Conservation (phyloP, 106 monocot genomes). For the Acorus gramineus region DNA sequence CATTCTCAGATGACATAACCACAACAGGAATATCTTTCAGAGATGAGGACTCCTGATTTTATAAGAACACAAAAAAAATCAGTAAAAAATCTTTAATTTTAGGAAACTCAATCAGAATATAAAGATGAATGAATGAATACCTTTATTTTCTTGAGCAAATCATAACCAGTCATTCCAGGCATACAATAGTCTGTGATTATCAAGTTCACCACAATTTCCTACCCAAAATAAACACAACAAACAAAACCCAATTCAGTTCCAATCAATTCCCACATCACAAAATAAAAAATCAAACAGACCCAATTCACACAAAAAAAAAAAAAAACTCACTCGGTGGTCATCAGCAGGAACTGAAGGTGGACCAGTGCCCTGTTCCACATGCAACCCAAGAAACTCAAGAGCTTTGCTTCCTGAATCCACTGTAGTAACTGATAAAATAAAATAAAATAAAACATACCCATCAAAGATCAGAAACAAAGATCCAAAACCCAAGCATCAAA, state of each 20-base stretch:
- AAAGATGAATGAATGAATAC: slow-evolving; percentile 8
- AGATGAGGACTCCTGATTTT: slow-evolving; percentile 45
- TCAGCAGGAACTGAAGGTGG: slow-evolving; percentile 5
- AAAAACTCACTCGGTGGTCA: background rate
- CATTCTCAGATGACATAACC: slow-evolving; percentile 90
- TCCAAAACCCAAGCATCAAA: background rate
- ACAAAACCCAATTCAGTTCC: background rate
- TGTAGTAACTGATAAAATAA: slow-evolving; percentile 29
- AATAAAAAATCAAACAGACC: background rate
- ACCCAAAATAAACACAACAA: background rate
- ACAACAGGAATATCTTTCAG: slow-evolving; percentile 85
- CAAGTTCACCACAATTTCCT: slow-evolving; percentile 76
- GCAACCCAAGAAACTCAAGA: slow-evolving; percentile 49
- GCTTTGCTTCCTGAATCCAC: slow-evolving; percentile 74
- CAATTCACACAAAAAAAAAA: background rate
- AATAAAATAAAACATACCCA: background rate
- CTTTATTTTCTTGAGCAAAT: slow-evolving; percentile 87
- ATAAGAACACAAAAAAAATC: slow-evolving; percentile 2
- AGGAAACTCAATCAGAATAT: background rate
- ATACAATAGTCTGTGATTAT: slow-evolving; percentile 88
- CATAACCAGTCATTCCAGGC: slow-evolving; percentile 97
- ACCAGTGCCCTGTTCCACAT: slow-evolving; percentile 16
- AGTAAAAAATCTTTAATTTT: background rate
- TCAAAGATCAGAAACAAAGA: background rate
- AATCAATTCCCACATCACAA: background rate